These are phyloP conservation scores for Neonectria punicea DNA, from an alignment of 2,329 filamentous ascomycete species.

Conservation along the genomic window DNA sequence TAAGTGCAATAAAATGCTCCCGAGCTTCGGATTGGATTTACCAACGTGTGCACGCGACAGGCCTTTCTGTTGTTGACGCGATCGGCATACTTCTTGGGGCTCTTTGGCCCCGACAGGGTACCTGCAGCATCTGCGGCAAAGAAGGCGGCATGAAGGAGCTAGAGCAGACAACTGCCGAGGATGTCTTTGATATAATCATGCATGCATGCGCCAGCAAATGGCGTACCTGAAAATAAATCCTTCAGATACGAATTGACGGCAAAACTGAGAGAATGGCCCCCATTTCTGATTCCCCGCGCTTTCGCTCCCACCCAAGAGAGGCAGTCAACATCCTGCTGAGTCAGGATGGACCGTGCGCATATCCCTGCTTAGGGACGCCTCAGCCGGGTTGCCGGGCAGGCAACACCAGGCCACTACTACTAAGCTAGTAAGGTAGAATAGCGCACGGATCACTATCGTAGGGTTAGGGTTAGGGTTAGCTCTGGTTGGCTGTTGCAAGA, in stretches of 20 bases:
- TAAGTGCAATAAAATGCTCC: conserved; percentile 46
- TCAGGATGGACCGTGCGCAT: neutral
- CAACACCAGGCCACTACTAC: too few species aligned
- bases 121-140: conserved; percentile 29
- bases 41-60: conserved; percentile 45
- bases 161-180: neutral
- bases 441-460: conserved; percentile 21
- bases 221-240: neutral
- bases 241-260: neutral
- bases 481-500: neutral
- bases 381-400: too few species aligned
- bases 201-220: neutral
- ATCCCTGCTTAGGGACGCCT: neutral
- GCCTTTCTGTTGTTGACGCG: conserved; percentile 66
- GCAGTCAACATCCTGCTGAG: neutral
- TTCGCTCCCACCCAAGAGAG: neutral
- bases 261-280: neutral
- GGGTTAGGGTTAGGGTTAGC: conserved; percentile 17
- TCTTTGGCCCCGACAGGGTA: conserved; percentile 63
- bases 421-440: too few species aligned
- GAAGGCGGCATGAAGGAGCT: conserved; percentile 40
- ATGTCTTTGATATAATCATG: neutral
- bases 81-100: conserved; percentile 66
- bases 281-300: neutral
- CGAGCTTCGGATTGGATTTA: neutral